Base-by-base conservation (phyloP, 176 grass and related monocot species). In the Tuctoria greenei region DNA sequence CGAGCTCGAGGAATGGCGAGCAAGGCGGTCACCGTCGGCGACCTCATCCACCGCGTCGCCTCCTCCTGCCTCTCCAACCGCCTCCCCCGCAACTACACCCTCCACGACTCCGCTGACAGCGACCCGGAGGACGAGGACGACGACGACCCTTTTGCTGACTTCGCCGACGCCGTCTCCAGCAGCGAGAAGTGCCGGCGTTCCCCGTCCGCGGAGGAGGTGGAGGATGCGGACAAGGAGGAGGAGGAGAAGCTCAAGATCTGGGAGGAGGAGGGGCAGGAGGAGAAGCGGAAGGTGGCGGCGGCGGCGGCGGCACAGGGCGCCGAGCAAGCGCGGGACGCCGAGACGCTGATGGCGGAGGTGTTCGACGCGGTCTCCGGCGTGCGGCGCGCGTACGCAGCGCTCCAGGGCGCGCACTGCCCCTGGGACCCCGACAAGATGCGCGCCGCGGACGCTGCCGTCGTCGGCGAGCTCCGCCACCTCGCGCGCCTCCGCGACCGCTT, bases 371-470 rank as follows among this genome's bases (percentile, higher is more conserved):
- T 98, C 40, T 98, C 95, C 47, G 66, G 91, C 4, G 82, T 88
- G 82, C 88, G 90, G 17, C 83, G 86, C 51, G 88, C 91, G 14
- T 98, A 98, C 81, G 81, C 85, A 5, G 71, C 81, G 59, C 89
- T 98, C 23, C 95, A 98, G 83, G 89, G 79, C 58, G 84, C 91
- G 61, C 91, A 98, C 76, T 88, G 86, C 62, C 91, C 95, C 57
- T 98, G 95, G 95, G 89, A 98, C 82, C 87, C 89, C 39, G 86
- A 98, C 72, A 86, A 87, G 79, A 90, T 98, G 82, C 86, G 86
- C 20, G 20, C 81, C 40, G 89, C 89, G 2, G 95, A 98, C 81
- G 84, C 87, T 0, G 86, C 72, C 31, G 87, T 98, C 17, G 95
- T 98, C 79, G 89, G 87, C 26, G 87, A 98, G 91, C 79, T 98